Evolutionary conservation across 805 yeast species (phyloP).

Genomic region (Candida sphagnicola): DNA sequence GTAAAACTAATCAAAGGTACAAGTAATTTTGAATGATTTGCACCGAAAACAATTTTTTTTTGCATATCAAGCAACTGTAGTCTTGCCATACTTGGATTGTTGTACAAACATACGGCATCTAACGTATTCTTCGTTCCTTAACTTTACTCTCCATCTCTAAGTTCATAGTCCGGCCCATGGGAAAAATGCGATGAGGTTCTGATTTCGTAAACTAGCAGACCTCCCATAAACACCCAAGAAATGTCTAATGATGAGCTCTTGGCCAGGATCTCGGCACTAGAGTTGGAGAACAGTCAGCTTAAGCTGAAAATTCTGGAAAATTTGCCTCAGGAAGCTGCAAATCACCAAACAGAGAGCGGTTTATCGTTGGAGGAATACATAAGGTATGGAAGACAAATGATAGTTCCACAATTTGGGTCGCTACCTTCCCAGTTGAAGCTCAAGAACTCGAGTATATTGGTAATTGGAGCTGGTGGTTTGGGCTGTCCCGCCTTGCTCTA

Average conservation of each 20-base stretch:
- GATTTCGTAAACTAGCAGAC: too few species aligned
- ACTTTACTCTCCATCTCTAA: too few species aligned
- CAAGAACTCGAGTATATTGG: constrained; percentile 57
- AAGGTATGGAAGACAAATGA: constrained; percentile 93
- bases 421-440: constrained; percentile 50
- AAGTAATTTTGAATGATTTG: too few species aligned
- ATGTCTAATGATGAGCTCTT: constrained; percentile 17
- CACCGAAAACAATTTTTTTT: too few species aligned
- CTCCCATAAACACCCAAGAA: neutral
- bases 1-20: too few species aligned
- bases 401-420: constrained; percentile 75
- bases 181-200: neutral
- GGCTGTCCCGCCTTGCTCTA: constrained; percentile 91
- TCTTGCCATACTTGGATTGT: too few species aligned
- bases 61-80: too few species aligned
- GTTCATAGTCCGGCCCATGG: too few species aligned
- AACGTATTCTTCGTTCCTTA: too few species aligned
- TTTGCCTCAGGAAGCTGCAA: neutral
- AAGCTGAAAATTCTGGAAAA: constrained; percentile 2
- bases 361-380: constrained; percentile 61
- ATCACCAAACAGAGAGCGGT: constrained; percentile 1
- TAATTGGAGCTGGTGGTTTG: constrained; percentile 95
- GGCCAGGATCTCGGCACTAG: constrained; percentile 16
- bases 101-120: too few species aligned
- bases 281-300: constrained; percentile 14